A percentile compares a stretch with the other conserved stretches of the same genome.
Evolutionary conservation across 345 rosid species (phyloP).

Genomic region (Mangifera indica): DNA sequence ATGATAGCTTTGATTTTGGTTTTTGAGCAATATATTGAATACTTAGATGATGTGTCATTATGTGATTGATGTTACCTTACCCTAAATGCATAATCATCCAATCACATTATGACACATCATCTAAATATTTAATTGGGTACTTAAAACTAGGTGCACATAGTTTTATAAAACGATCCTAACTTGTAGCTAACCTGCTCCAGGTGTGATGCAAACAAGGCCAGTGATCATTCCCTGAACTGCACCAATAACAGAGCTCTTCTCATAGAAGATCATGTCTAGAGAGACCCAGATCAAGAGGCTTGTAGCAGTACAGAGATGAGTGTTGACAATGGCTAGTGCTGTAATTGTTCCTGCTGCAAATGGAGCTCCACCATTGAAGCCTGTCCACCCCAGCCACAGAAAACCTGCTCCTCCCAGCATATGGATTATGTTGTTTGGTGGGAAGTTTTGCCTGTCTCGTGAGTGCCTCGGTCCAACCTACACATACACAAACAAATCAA

Average conservation of each 20-base stretch:
- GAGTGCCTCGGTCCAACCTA: constrained; percentile 61
- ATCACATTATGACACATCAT: no score
- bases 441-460: constrained; percentile 56
- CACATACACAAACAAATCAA: background rate
- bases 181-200: constrained; percentile 49
- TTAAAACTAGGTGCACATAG: no score
- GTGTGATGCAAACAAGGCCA: constrained; percentile 70
- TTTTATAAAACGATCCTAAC: no score
- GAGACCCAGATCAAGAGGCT: constrained; percentile 60
- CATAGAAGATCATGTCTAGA: constrained; percentile 51
- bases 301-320: constrained; percentile 56
- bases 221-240: constrained; percentile 70
- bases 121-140: no score
- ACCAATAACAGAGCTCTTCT: constrained; percentile 59
- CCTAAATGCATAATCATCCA: no score
- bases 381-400: constrained; percentile 70
- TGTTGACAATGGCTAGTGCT: constrained; percentile 51
- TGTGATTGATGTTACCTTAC: no score
- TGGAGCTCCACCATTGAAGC: constrained; percentile 67
- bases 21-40: no score
- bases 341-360: constrained; percentile 32
- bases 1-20: background rate
- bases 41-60: no score
- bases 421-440: constrained; percentile 68
- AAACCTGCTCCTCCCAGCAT: constrained; percentile 66